Conservation (phyloP, 768 basidiomycete species). For the Suillus tomentosus region DNA sequence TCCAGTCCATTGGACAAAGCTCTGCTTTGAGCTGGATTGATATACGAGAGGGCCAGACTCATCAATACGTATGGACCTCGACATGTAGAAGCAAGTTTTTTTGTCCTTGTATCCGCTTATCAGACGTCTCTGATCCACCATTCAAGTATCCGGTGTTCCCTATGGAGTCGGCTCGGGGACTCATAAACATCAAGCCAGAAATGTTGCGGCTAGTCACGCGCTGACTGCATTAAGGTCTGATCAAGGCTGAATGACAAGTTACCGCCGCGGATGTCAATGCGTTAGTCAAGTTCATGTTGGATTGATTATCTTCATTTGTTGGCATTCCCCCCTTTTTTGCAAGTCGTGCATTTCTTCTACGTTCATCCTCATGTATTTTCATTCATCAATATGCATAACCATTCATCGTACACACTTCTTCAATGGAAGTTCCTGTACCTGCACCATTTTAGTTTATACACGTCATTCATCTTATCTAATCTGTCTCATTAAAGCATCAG, state of each 20-base stretch:
- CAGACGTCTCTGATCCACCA: conserved; percentile 16
- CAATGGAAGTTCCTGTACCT: conserved; percentile 7
- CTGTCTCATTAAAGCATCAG: neutral
- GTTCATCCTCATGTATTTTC: neutral
- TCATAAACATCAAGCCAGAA: conserved; percentile 54
- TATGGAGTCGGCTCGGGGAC: conserved; percentile 51
- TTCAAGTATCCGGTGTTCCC: conserved; percentile 51
- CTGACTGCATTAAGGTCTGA: conserved; percentile 38
- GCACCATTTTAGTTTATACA: conserved; percentile 1
- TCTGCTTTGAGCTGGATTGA: conserved; percentile 59
- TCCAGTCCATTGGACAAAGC: conserved; percentile 48
- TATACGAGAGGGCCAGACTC: conserved; percentile 42
- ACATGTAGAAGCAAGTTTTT: conserved; percentile 56
- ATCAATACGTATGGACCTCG: conserved; percentile 55
- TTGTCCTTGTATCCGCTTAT: conserved; percentile 11
- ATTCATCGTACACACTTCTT: neutral
- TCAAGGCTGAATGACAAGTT: conserved; percentile 15
- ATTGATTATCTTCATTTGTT: neutral
- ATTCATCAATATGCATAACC: neutral
- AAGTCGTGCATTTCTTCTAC: neutral
- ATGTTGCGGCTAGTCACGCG: conserved; percentile 37
- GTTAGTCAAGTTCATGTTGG: neutral
- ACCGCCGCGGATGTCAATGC: neutral
- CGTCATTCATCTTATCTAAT: conserved; percentile 7
- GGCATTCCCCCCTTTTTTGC: neutral